phyloP scores from a whole-genome alignment of 2,329 filamentous ascomycete species.

The Fusarium sterilihyphosum region DNA sequence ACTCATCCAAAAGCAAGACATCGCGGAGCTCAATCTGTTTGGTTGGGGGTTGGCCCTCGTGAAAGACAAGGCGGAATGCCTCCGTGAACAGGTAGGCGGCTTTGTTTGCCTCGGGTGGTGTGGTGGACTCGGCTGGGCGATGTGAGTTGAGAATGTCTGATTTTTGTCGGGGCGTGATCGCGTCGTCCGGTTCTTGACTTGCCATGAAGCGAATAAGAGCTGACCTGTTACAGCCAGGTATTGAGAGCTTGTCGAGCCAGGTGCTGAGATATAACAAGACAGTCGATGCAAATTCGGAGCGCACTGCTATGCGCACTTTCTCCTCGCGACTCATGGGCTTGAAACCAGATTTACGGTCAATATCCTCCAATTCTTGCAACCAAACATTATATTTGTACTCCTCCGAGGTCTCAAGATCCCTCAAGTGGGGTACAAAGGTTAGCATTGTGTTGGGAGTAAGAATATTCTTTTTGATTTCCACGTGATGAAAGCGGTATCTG shows the following conservation, averaged over 20 bases:
- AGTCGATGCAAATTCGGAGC: slow-evolving; percentile 62
- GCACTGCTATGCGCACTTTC: slow-evolving; percentile 59
- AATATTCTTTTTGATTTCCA: slow-evolving; percentile 68
- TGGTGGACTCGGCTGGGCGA: slow-evolving; percentile 51
- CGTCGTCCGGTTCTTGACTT: slow-evolving; percentile 57
- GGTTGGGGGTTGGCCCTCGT: slow-evolving; percentile 45
- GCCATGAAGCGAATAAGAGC: slow-evolving; percentile 65
- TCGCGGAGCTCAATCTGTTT: slow-evolving; percentile 60
- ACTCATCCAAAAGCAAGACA: slow-evolving; percentile 63
- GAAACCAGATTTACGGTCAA: slow-evolving; percentile 67
- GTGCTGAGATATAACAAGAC: slow-evolving; percentile 63
- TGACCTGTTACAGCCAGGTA: slow-evolving; percentile 63
- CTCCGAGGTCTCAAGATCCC: slow-evolving; percentile 66
- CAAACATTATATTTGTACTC: slow-evolving; percentile 65
- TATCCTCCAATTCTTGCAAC: slow-evolving; percentile 66
- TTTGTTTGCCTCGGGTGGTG: slow-evolving; percentile 54
- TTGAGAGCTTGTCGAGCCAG: slow-evolving; percentile 61
- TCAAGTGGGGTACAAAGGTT: slow-evolving; percentile 68
- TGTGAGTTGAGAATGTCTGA: slow-evolving; percentile 61
- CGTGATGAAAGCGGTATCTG: slow-evolving; percentile 68
- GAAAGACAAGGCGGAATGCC: slow-evolving; percentile 67
- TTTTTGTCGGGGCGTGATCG: slow-evolving; percentile 65
- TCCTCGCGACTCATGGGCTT: slow-evolving; percentile 63
- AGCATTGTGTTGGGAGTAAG: slow-evolving; percentile 69
- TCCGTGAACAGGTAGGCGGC: slow-evolving; percentile 63